phyloP scores from a whole-genome alignment of 2,329 filamentous ascomycete genomes.

The Emericellopsis cladophorae region DNA sequence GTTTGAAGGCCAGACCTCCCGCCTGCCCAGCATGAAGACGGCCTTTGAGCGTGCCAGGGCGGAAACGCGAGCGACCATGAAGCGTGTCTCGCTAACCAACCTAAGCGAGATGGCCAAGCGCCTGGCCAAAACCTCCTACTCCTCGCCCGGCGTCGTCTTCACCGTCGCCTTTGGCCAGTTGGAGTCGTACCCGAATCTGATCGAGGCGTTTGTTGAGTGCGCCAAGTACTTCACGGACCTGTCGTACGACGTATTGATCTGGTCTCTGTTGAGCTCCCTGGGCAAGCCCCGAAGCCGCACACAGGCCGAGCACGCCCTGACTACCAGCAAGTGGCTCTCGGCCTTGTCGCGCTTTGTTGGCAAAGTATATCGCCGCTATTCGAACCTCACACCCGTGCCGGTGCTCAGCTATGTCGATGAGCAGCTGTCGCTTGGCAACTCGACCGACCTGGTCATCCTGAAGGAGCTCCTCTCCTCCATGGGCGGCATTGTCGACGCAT shows the following conservation, averaged over 20 bases:
- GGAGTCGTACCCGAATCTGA: slow-evolving; percentile 88
- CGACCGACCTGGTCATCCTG: slow-evolving; percentile 81
- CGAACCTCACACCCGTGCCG: slow-evolving; percentile 69
- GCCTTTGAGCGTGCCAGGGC: slow-evolving; percentile 66
- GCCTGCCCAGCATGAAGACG: slow-evolving; percentile 61
- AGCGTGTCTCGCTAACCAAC: slow-evolving; percentile 81
- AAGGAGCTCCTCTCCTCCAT: slow-evolving; percentile 85
- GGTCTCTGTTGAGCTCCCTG: slow-evolving; percentile 72
- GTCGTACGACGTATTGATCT: slow-evolving; percentile 86
- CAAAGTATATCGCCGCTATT: slow-evolving; percentile 77
- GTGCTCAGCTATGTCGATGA: slow-evolving; percentile 82
- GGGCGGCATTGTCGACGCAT: slow-evolving; percentile 81
- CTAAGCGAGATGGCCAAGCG: slow-evolving; percentile 74
- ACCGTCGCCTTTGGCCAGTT: slow-evolving; percentile 80
- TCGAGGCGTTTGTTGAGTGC: slow-evolving; percentile 88
- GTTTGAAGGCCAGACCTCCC: slow-evolving; percentile 68
- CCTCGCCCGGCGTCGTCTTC: slow-evolving; percentile 86
- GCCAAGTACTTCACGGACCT: slow-evolving; percentile 87
- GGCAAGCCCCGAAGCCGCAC: slow-evolving; percentile 51
- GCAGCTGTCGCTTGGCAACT: slow-evolving; percentile 70
- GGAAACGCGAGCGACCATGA: slow-evolving; percentile 77
- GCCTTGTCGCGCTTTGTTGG: slow-evolving; percentile 85
- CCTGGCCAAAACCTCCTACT: slow-evolving; percentile 83
- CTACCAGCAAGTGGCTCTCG: slow-evolving; percentile 86
- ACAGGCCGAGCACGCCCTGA: slow-evolving; percentile 47